A percentile compares a stretch with the other conserved stretches of the same genome.
Evolutionary conservation across 768 basidiomycete genomes (phyloP).

Genomic region (Suillus spraguei): DNA sequence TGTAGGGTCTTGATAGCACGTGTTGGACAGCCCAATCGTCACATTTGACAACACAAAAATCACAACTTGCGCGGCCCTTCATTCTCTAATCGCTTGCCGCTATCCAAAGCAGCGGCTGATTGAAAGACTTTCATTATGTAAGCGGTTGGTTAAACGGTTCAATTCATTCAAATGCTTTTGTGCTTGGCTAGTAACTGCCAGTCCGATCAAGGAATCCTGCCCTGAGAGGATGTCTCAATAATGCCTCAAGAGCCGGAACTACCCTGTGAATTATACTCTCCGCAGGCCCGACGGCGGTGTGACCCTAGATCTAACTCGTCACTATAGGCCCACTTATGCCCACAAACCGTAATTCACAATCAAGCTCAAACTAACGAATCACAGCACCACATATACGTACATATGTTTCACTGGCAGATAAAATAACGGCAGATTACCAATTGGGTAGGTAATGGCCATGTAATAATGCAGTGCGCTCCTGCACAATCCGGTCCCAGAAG

Average conservation of each 20-base stretch:
- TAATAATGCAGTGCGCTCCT: not conserved
- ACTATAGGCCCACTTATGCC: conserved; percentile 2
- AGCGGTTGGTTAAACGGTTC: not conserved
- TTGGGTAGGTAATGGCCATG: not conserved
- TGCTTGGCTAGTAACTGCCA: not conserved
- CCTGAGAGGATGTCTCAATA: not conserved
- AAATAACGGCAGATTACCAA: conserved; percentile 1
- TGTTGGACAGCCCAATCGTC: not conserved
- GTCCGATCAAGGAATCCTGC: not conserved
- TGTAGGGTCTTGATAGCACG: not conserved
- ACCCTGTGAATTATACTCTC: not conserved
- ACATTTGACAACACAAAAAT: not conserved
- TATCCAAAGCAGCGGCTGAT: not conserved
- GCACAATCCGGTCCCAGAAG: not conserved
- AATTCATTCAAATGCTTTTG: not conserved
- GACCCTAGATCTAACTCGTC: conserved; percentile 7
- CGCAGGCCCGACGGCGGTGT: not conserved
- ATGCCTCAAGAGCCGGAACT: conserved; percentile 2
- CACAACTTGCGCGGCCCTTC: too few relatives aligned
- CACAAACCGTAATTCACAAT: conserved; percentile 6
- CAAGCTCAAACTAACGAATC: conserved; percentile 5
- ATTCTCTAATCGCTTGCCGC: not conserved
- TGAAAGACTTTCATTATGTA: not conserved
- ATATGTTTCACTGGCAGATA: not conserved
- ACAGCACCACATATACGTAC: not conserved